Evolutionary conservation across 805 yeast species (phyloP).

Genomic region (Myxozyma geophila): DNA sequence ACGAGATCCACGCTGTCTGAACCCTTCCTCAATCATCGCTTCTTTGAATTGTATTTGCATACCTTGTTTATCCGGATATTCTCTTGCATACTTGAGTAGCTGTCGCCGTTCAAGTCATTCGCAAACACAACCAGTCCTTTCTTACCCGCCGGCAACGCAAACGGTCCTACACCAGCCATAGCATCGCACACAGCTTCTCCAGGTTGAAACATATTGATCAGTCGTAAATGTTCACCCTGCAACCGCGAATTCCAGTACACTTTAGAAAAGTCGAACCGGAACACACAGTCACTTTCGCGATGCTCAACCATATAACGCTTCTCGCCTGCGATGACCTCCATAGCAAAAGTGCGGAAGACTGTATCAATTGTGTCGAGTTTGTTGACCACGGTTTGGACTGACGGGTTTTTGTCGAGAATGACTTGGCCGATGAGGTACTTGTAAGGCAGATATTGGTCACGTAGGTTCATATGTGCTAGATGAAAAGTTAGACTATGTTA

Average conservation of each 20-base stretch:
- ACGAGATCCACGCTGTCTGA: conserved; percentile 20
- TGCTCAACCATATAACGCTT: conserved; percentile 69
- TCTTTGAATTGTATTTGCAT: background rate
- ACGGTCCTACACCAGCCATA: conserved; percentile 99
- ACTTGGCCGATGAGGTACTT: conserved; percentile 85
- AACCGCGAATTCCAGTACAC: conserved; percentile 98
- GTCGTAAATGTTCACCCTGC: conserved; percentile 88
- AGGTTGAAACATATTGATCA: conserved; percentile 62
- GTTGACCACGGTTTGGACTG: conserved; percentile 86
- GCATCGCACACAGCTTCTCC: conserved; percentile 89
- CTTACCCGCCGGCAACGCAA: conserved; percentile 94
- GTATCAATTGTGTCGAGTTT: conserved; percentile 86
- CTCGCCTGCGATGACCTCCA: conserved; percentile 92
- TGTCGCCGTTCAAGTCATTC: conserved; percentile 90
- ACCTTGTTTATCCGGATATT: conserved; percentile 73
- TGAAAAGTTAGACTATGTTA: background rate
- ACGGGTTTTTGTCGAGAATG: conserved; percentile 82
- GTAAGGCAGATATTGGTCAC: conserved; percentile 83
- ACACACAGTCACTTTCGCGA: conserved; percentile 81
- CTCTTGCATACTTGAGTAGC: conserved; percentile 67
- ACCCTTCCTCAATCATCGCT: background rate
- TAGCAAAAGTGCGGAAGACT: conserved; percentile 85
- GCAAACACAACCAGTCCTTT: conserved; percentile 80
- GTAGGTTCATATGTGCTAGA: conserved; percentile 80
- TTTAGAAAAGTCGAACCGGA: conserved; percentile 85